These are phyloP conservation scores for Nepenthes mirabilis DNA, from an alignment of 148 eudicot genomes.

Conservation along the genomic window DNA sequence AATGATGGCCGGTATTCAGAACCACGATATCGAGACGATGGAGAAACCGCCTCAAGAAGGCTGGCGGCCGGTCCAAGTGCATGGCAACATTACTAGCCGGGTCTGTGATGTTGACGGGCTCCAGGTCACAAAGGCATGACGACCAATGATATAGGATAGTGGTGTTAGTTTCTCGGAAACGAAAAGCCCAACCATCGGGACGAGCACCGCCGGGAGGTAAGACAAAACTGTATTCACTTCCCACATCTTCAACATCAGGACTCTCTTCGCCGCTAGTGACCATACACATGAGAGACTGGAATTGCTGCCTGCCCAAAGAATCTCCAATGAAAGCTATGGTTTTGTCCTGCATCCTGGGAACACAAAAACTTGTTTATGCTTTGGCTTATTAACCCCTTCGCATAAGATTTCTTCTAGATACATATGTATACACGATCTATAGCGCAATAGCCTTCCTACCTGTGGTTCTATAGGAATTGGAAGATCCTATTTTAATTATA, in stretches of 20 bases:
- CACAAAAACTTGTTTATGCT: neutral
- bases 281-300: slow-evolving; percentile 65
- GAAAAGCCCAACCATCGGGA: slow-evolving; percentile 54
- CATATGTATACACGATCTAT: too few relatives aligned
- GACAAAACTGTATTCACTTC: slow-evolving; percentile 30
- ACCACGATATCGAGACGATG: slow-evolving; percentile 33
- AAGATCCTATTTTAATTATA: too few relatives aligned
- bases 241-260: slow-evolving; percentile 33
- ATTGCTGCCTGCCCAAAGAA: slow-evolving; percentile 59
- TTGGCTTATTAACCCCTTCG: neutral
- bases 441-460: too few relatives aligned
- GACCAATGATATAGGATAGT: slow-evolving; percentile 57
- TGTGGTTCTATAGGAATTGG: too few relatives aligned
- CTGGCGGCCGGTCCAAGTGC: slow-evolving; percentile 55
- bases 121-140: slow-evolving; percentile 40
- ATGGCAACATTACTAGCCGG: slow-evolving; percentile 30
- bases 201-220: slow-evolving; percentile 30
- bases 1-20: slow-evolving; percentile 57
- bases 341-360: slow-evolving; percentile 48
- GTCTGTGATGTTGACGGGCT: slow-evolving; percentile 22
- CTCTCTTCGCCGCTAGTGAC: slow-evolving; percentile 46
- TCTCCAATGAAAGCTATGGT: slow-evolving; percentile 63
- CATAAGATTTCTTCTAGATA: too few relatives aligned
- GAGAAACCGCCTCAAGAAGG: slow-evolving; percentile 28
- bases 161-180: slow-evolving; percentile 42